phyloP scores from a whole-genome alignment of 257 asterid species.

The Verbascum thapsus region DNA sequence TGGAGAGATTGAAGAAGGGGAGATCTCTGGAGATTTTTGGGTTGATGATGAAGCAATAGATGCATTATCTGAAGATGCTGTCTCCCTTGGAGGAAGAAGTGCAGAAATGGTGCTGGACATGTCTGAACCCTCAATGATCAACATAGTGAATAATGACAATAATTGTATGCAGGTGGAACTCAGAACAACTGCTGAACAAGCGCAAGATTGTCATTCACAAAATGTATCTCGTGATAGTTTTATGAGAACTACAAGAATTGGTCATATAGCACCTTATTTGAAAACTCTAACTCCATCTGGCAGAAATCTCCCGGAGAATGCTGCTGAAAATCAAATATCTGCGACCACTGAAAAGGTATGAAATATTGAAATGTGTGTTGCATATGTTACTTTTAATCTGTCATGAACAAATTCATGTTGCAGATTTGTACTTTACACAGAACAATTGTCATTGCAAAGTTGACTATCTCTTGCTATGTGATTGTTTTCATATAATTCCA shows the following conservation, averaged over 20 bases:
- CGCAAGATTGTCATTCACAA: constrained; percentile 34
- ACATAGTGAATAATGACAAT: constrained; percentile 28
- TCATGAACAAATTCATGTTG: constrained; percentile 18
- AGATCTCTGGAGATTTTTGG: constrained; percentile 60
- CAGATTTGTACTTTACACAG: neutral
- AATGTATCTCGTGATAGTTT: constrained; percentile 30
- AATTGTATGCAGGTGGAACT: constrained; percentile 36
- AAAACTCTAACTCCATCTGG: constrained; percentile 37
- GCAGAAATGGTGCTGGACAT: constrained; percentile 29
- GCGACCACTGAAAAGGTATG: constrained; percentile 45
- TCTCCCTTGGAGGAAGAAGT: constrained; percentile 38
- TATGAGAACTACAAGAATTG: constrained; percentile 30
- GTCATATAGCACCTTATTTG: constrained; percentile 29
- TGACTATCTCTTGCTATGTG: constrained; percentile 5
- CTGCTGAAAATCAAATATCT: constrained; percentile 42
- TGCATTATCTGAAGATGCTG: constrained; percentile 43
- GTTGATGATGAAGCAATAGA: constrained; percentile 37
- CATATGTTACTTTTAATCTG: constrained; percentile 1
- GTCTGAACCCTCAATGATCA: constrained; percentile 28
- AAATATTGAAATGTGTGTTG: constrained; percentile 1
- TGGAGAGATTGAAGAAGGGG: constrained; percentile 78
- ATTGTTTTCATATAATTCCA: neutral
- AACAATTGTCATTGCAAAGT: constrained; percentile 1
- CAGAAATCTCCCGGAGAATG: constrained; percentile 38
- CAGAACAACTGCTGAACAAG: constrained; percentile 30